Evolutionary conservation across 177 flowering plant genomes (phyloP), one percentile per base, ranked within the genome.

Genomic region (Tripterygium wilfordii): DNA sequence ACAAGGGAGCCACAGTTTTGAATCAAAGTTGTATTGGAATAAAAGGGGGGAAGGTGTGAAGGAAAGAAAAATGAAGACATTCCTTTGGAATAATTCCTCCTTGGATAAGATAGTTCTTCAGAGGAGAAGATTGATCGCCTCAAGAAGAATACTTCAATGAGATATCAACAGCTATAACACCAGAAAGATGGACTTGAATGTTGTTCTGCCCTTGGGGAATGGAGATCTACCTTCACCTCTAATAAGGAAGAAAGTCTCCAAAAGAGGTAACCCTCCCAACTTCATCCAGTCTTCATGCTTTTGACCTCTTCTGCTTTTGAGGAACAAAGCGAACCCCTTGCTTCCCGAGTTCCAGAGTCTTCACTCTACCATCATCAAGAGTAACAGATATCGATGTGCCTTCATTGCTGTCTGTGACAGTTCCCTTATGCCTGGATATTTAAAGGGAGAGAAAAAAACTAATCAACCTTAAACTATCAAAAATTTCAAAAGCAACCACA

Each of bases 301-400:
- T 69, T 19, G 77, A 53, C 40, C 78, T 64, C 69, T 80, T 86
- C 45, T 72, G 85, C 68, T 82, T 92, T 54, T 79, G 85, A 45
- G 95, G 66, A 54, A 87, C 72, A 60, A 94, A 83, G 9, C 97
- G 95, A 51, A 94, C 65, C 21, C 85, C 76, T 54, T 94, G 96
- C 65, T 85, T 87, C 44, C 82, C 92, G 37, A 86, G 84, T 54
- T 89, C 88, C 60, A 84, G 29, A 1, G 64, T 62, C 69, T 62
- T 79, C 16, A 66, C 60, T 56, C 71, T 74, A 48, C 97, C 96
- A 70, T 89, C 88, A 62, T 89, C 97, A 8, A 94, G 71, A n/a
- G 56, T 63, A 43, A 89, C 78, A 32, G 83, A 52, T 45, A 94
- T 55, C 7, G 96, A 72, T 10, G 82, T 49, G 21, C 81, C 83